Conservation (phyloP, 441 rosid species). For the Sinapis alba region DNA sequence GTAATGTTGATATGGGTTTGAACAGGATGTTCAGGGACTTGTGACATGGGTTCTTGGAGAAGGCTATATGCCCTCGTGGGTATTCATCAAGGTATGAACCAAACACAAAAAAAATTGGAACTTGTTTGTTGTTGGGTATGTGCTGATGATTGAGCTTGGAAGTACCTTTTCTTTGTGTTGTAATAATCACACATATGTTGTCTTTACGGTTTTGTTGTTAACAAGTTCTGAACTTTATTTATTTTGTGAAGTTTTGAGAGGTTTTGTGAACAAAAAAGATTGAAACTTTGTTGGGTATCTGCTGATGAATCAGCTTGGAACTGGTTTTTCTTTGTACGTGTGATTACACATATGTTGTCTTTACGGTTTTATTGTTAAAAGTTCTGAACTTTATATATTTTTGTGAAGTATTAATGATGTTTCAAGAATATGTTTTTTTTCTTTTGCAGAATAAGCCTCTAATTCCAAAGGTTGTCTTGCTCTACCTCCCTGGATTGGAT, state of each 20-base stretch:
- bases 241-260: no score
- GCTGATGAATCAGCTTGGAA: neutral
- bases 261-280: no score
- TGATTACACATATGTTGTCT: neutral
- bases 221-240: neutral
- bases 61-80: conserved; percentile 96
- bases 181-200: neutral
- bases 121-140: conserved; percentile 18
- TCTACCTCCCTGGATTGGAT: conserved; percentile 93
- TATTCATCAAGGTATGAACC: conserved; percentile 69
- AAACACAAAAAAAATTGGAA: neutral
- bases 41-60: conserved; percentile 96
- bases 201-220: neutral
- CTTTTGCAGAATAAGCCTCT: conserved; percentile 94
- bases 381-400: neutral
- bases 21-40: conserved; percentile 93
- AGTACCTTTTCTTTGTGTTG: neutral
- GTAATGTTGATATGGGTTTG: conserved; percentile 15
- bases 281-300: neutral
- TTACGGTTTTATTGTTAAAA: neutral
- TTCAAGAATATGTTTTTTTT: conserved; percentile 1
- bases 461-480: conserved; percentile 89
- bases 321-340: neutral
- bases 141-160: neutral
- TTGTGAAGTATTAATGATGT: conserved; percentile 7